These are phyloP conservation scores for Fragosphaeria purpurea DNA, from an alignment of 2,329 filamentous ascomycete genomes.

Conservation along the genomic window DNA sequence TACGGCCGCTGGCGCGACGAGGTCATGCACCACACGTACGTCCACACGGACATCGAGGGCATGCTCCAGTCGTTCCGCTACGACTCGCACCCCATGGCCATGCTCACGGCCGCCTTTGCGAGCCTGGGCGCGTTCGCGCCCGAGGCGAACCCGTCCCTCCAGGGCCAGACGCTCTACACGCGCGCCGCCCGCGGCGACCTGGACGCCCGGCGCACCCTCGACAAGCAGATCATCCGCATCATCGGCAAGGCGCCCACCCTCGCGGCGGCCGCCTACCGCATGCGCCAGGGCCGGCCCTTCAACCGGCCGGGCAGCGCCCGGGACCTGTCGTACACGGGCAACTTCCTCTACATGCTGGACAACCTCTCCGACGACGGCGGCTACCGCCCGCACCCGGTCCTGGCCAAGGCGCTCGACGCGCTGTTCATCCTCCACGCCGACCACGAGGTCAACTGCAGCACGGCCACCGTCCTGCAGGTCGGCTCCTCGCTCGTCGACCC, in stretches of 20 bases:
- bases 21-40: constrained; percentile 41
- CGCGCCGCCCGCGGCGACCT: constrained; percentile 31
- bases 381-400: constrained; percentile 36
- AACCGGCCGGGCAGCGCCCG: constrained; percentile 31
- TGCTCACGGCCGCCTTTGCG: constrained; percentile 39
- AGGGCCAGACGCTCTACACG: constrained; percentile 40
- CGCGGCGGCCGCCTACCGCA: constrained; percentile 41
- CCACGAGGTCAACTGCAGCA: constrained; percentile 49
- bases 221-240: constrained; percentile 43
- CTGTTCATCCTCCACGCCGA: constrained; percentile 48
- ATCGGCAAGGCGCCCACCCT: constrained; percentile 41
- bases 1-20: constrained; percentile 33
- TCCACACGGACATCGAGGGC: constrained; percentile 38
- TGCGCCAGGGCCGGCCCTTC: constrained; percentile 41
- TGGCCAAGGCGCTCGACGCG: constrained; percentile 40
- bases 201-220: constrained; percentile 32
- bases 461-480: constrained; percentile 45
- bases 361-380: constrained; percentile 34
- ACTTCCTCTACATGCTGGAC: constrained; percentile 45
- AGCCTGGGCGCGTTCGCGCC: constrained; percentile 39
- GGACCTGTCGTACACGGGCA: constrained; percentile 41
- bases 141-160: constrained; percentile 39
- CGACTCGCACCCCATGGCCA: constrained; percentile 43
- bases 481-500: constrained; percentile 47
- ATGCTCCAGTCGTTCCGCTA: constrained; percentile 42